Conservation (phyloP, 2,329 filamentous ascomycete genomes). For the Claviceps digitariae region DNA sequence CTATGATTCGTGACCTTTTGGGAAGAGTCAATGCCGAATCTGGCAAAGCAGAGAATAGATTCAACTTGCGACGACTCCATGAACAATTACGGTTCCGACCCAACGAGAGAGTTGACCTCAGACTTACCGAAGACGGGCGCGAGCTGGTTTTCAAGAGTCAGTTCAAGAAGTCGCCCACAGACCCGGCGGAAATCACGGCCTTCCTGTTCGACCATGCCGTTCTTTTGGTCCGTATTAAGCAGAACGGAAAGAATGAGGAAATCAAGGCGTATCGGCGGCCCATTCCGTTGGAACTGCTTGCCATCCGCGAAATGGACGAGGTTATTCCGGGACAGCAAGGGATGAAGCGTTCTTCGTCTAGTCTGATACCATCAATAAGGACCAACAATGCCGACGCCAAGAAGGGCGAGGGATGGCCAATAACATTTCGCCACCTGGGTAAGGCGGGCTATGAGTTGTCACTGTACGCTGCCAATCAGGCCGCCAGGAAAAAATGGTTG, state of each 20-base stretch:
- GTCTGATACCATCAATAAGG: constrained; percentile 51
- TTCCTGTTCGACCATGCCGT: constrained; percentile 96
- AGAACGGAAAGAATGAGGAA: constrained; percentile 84
- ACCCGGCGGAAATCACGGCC: constrained; percentile 79
- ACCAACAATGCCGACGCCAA: constrained; percentile 38
- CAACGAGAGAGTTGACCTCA: constrained; percentile 84
- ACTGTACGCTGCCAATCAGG: constrained; percentile 73
- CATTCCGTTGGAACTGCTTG: constrained; percentile 82
- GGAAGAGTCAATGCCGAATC: constrained; percentile 86
- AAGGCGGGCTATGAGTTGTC: constrained; percentile 92
- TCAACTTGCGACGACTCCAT: constrained; percentile 85
- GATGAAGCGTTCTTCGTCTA: constrained; percentile 77
- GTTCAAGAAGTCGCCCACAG: constrained; percentile 83
- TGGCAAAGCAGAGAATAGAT: constrained; percentile 93
- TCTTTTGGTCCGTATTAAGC: constrained; percentile 79
- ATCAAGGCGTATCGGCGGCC: constrained; percentile 88
- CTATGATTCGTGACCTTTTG: constrained; percentile 74
- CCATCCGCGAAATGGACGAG: constrained; percentile 95
- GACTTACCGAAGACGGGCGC: constrained; percentile 83
- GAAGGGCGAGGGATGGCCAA: constrained; percentile 69
- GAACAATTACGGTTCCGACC: constrained; percentile 82
- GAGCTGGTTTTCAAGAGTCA: constrained; percentile 90
- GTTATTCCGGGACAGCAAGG: constrained; percentile 68
- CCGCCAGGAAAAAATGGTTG: constrained; percentile 89
- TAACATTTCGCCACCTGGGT: constrained; percentile 90